phyloP scores from a whole-genome alignment of 2,329 filamentous ascomycete genomes.

The Fusarium chaquense region DNA sequence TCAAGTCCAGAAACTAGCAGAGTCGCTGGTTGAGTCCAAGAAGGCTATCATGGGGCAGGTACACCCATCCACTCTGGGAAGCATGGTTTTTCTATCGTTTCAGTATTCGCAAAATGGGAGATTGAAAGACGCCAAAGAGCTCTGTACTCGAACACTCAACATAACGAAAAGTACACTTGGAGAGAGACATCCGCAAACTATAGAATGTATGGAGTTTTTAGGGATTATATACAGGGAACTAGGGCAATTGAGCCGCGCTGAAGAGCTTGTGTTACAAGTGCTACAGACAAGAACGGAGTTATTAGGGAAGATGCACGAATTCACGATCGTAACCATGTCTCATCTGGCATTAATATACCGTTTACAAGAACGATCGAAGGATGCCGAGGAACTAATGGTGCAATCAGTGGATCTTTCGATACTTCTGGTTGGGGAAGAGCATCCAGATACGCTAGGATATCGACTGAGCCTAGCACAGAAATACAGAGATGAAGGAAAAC shows the following conservation, averaged over 20 bases:
- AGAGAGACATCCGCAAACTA: rapidly evolving
- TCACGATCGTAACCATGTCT: rapidly evolving
- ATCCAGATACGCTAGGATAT: rapidly evolving
- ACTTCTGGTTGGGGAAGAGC: rapidly evolving
- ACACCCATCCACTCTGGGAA: rapidly evolving
- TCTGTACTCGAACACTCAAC: rapidly evolving
- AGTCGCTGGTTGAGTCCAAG: neutral
- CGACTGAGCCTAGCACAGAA: too few species aligned
- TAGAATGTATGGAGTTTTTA: rapidly evolving
- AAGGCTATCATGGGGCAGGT: rapidly evolving
- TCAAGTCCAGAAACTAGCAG: neutral
- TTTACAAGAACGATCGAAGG: rapidly evolving
- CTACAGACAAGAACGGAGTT: rapidly evolving
- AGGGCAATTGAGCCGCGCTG: rapidly evolving
- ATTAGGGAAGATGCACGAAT: rapidly evolving
- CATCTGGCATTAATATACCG: rapidly evolving
- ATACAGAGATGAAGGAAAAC: too few species aligned
- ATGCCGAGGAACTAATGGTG: rapidly evolving
- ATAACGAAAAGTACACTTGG: rapidly evolving
- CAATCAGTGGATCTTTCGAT: rapidly evolving
- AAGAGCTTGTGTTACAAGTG: rapidly evolving
- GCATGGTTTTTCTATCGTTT: rapidly evolving
- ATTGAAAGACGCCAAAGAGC: rapidly evolving
- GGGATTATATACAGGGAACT: rapidly evolving
- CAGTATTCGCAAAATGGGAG: rapidly evolving